Base-by-base conservation (phyloP, 2,329 filamentous ascomycete species). In the Aspergillus nomiae region DNA sequence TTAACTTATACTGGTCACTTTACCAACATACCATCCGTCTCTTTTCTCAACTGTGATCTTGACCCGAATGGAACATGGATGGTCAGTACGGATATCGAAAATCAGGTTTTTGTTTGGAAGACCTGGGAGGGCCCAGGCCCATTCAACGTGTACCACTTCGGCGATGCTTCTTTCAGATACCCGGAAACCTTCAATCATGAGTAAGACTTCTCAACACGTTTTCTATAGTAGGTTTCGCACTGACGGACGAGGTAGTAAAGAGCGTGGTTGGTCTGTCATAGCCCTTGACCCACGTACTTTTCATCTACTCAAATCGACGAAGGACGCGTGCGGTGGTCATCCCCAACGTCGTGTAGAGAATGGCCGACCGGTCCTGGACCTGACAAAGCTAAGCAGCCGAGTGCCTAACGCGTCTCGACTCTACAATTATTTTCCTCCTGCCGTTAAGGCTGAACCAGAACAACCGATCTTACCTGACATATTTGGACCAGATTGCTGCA, bases 31-130 rank as follows among this genome's bases (percentile, higher is more conserved):
- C 87, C 87, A 1, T 80, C 79, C 53, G 79, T 89, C 24, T 79
- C 81, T 0, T 89, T 89, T 70, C 81, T 86, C 63, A 88, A 88
- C 65, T 86, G 80, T 43, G 82, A 82, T 19, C 76, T 85, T 46
- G 86, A 88, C 67, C 79, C 81, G 0, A 76, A 81, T 30, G 86
- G 84, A 6, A 77, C 78, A 58, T 88, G 84, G 83, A 81, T 89
- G 58, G 72, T 86, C 32, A 86, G 84, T 59, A 85, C 83, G 12
- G 84, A 86, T 65, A 87, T 89, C 53, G 71, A 78, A 41, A 85
- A 86, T 30, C 74, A 76, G 26, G 76, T 82, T 1, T 72, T 81
- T 24, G 68, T 85, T 7, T 86, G 84, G 83, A 80, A 83, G 12
- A 71, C 82, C 16, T 83, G 81, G 81, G 74, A 78, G 21, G 68